Base-by-base conservation (phyloP, 1,284 basidiomycete species). In the Sanghuangporus sanghuang region DNA sequence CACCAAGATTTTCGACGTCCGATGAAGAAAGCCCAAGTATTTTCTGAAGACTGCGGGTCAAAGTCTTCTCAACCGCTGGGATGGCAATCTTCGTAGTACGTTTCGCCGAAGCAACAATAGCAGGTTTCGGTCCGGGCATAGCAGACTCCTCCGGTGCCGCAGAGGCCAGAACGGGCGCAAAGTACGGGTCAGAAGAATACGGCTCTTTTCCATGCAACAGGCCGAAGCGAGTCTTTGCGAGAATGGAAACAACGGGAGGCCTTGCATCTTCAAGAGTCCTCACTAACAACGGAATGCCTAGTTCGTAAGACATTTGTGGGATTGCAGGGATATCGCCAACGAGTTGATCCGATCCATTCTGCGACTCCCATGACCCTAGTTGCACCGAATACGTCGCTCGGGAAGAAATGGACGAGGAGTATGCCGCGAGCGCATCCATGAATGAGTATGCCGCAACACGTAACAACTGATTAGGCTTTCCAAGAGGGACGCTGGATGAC, bases 301-400 rank as follows among this genome's bases (percentile, higher is more conserved):
- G 71, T 3, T 64, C 62, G 57, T 72, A 67, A 9, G 64, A 63
- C 62, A 71, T 70, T 46, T 71, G 63, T 38, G 53, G 6, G 9
- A 57, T 39, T 35, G 42, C 49, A 35, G 39, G 21, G 18, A 35
- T n/a, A 11, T 54, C 42, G 58, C 18, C 23, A n/a, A 60, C 23
- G 11, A 61, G 18, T 14, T 40, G 21, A 9, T 58, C 49, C 65
- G 66, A 44, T 65, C 53, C 53, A 68, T 67, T 27, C 69, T 54
- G 52, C 68, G 71, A 72, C 53, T 74, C 71, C 73, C 71, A 73
- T 5, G 71, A 67, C 27, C 73, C 73, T 2, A 75, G 67, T 61
- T 75, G 73, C 5, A 75, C 59, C 2, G 73, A 74, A 3, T 69
- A 65, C 23, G 69, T 70, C 12, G 71, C 71, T 7, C 72, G 70